Percentiles rank a stretch among this genome's conserved stretches.
phyloP scores from a whole-genome alignment of 345 rosid species.

The Lepidium sativum region DNA sequence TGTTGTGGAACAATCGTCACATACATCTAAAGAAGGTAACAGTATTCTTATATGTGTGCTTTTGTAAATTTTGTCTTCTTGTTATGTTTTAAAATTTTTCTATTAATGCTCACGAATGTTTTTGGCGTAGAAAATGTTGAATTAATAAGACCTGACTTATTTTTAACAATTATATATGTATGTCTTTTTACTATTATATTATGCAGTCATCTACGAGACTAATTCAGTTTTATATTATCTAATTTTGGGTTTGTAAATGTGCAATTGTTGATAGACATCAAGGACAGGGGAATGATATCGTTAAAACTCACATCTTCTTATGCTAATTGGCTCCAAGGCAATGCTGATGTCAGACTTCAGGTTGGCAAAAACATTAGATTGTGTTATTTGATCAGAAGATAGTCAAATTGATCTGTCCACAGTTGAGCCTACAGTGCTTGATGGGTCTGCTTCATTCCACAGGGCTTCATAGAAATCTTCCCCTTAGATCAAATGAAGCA shows the following conservation, averaged over 20 bases:
- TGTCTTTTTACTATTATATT: no score
- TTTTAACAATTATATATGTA: no score
- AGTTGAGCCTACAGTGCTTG: slow-evolving; percentile 82
- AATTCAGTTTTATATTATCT: no score
- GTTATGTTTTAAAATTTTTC: no score
- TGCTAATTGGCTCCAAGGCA: slow-evolving; percentile 88
- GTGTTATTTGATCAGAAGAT: not conserved
- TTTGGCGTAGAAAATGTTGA: no score
- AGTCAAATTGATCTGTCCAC: slow-evolving; percentile 12
- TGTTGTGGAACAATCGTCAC: slow-evolving; percentile 12
- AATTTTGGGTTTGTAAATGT: no score
- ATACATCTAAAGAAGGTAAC: slow-evolving; percentile 33
- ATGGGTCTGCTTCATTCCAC: slow-evolving; percentile 88
- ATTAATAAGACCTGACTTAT: no score
- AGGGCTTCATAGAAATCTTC: slow-evolving; percentile 88
- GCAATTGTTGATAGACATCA: no score
- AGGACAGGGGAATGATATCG: slow-evolving; percentile 97
- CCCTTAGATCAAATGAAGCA: slow-evolving; percentile 78
- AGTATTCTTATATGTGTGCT: not conserved
- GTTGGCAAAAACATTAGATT: slow-evolving; percentile 24
- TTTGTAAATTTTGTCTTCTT: not conserved
- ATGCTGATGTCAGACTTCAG: slow-evolving; percentile 90
- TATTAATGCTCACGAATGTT: no score
- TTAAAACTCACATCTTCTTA: slow-evolving; percentile 86
- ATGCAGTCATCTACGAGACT: no score